Evolutionary conservation across 768 basidiomycete species (phyloP), one percentile per base, ranked within the genome.

Genomic region (Tylopilus balloui): DNA sequence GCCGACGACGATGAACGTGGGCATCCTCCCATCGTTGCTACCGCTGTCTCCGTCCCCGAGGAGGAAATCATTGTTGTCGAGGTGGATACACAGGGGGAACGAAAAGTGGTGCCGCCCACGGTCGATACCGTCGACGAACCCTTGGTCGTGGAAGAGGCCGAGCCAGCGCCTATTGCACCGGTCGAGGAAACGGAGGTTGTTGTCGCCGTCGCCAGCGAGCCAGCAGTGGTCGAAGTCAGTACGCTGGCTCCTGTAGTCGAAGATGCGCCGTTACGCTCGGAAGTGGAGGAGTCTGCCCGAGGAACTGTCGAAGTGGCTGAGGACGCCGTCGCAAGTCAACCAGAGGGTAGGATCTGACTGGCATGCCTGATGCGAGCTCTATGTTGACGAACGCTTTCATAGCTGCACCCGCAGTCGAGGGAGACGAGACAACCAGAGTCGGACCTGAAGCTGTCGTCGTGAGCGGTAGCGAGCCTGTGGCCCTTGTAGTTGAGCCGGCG

Each of bases 1-100:
- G 52, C 34, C 31, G 40, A 46, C 21, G 56, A 37, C 31, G 40
- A 46, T 19, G 56, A 37, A 14, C 34, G 43, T 24, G 36, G 32
- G 44, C 35, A 20, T 10, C 6, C 27, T 17, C 14, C 39, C 24
- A 14, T 13, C 21, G 29, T 27, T 39, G 25, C 8, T 31, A 14
- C 27, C 28, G 25, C 8, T 31, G n/a, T 31, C 28, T 25, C 32
- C 35, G 47, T 20, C 7, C 14, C 51, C 44, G 43, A 48, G 20
- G 47, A 48, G 38, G n/a, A n/a, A n/a, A 36, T 41, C 24, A 11
- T 21, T 15, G 25, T 34, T 24, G 29, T 23, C 23, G 6, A 42
- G 42, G 51, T 36, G 41, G 48, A 56, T 21, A 31, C 5, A 37
- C 28, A 32, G 13, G 4, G 20, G 7, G 41, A 25, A 15, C 11